phyloP scores from a whole-genome alignment of 2,329 filamentous ascomycete genomes.

The Penicillium fuscoglaucum region DNA sequence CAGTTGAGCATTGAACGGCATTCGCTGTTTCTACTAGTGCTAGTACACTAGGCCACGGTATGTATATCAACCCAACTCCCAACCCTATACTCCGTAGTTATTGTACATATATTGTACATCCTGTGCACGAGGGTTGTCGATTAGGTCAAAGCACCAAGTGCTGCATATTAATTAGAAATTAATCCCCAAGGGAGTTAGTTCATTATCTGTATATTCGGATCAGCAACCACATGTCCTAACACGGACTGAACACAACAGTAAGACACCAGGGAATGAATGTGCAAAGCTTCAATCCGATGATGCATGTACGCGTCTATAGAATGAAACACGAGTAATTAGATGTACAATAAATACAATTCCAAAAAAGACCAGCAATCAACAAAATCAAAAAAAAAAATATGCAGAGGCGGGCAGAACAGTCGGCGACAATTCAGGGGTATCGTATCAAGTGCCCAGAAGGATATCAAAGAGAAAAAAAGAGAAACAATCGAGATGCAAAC shows the following conservation, averaged over 20 bases:
- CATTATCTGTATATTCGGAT: conserved; percentile 11
- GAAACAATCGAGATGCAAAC: conserved; percentile 18
- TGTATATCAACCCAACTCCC: not conserved
- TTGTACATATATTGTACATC: not conserved
- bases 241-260: conserved; percentile 1
- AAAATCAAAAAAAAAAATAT: conserved; percentile 16
- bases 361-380: conserved; percentile 14
- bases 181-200: not conserved
- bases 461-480: conserved; percentile 25
- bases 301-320: conserved; percentile 12
- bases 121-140: not conserved
- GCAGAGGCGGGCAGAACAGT: conserved; percentile 21
- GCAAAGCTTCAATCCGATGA: not conserved
- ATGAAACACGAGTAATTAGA: not conserved
- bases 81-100: not conserved
- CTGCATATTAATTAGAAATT: not conserved
- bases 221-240: conserved; percentile 16
- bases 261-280: not conserved
- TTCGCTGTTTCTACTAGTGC: not conserved
- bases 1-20: not conserved
- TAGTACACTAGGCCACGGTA: not conserved
- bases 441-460: conserved; percentile 30
- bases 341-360: conserved; percentile 18
- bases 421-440: conserved; percentile 29
- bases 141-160: not conserved